Base-by-base conservation (phyloP, 2,329 filamentous ascomycete species). In the Apiospora arundinis region DNA sequence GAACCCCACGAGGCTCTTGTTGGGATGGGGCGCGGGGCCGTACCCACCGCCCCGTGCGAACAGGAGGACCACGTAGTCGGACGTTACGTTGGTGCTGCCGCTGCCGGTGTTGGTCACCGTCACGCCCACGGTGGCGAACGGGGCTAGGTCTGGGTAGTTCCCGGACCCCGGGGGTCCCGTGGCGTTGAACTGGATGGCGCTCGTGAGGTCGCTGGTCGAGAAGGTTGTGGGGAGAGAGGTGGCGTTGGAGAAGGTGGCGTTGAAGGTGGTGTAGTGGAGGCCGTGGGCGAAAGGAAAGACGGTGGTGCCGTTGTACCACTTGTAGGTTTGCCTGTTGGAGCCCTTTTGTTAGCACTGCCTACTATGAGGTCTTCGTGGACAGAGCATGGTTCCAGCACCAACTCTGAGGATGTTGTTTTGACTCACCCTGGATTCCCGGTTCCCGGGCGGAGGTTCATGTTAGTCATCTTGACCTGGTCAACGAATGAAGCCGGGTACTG, bases 181-280 rank as follows among this genome's bases (percentile, higher is more conserved):
- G 16, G 82, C 78, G n/a, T 76, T 71, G 11, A 76, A 78, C 70
- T 79, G 82, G 49, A 77, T 77, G 4, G 42, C 73, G 37, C 70
- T 65, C 18, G 83, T 73, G 5, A 86, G 76, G 25, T 78, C 73
- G 4, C 81, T 74, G 73, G 85, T 85, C 60, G 70, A 60, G 45
- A 76, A 78, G 9, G 72, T 70, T n/a, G 72, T 69, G 1, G 56
- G 70, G 3, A 2, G 40, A 28, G 8, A 72, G 70, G 11, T 66
- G 60, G n/a, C 71, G 45, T 14, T 68, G 6, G 40, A 23, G 68
- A 56, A 78, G 8, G 75, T 73, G 7, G 79, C 76, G 76, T 76
- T 70, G 70, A 87, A 87, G 28, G 80, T 84, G 12, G 85, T 87
- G 77, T 87, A 87, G 75, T 86, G 84, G 42, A 87, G 75, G 1